Percentiles rank a stretch among this genome's conserved stretches.
These are phyloP conservation scores for Neonectria hederae DNA, from an alignment of 2,329 filamentous ascomycete species.

Conservation along the genomic window DNA sequence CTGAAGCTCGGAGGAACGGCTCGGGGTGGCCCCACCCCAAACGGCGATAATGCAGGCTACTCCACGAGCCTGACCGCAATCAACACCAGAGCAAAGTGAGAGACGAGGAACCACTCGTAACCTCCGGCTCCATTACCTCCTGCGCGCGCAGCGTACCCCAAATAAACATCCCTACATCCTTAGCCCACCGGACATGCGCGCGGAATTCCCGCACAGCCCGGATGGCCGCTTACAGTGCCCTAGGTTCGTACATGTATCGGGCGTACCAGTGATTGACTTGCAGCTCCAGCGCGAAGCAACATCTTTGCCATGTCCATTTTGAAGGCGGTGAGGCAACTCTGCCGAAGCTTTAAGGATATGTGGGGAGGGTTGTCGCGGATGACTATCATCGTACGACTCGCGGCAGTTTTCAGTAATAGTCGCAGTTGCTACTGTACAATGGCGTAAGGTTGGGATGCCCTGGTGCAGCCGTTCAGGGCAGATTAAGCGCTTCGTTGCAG, in stretches of 20 bases:
- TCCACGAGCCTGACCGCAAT: slow-evolving; percentile 3
- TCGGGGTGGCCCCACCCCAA: slow-evolving; percentile 2
- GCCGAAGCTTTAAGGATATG: background rate
- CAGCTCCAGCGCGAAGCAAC: background rate
- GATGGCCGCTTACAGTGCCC: background rate
- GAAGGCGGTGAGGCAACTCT: slow-evolving; percentile 7
- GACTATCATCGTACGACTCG: slow-evolving; percentile 18
- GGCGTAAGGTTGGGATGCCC: background rate
- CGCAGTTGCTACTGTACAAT: background rate
- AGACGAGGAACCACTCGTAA: background rate
- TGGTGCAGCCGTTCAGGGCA: background rate
- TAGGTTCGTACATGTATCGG: background rate
- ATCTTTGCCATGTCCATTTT: background rate
- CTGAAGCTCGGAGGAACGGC: slow-evolving; percentile 10
- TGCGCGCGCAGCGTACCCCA: background rate
- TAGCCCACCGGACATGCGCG: slow-evolving; percentile 2
- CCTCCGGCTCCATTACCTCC: background rate
- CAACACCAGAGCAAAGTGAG: background rate
- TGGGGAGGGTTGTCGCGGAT: background rate
- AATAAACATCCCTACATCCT: slow-evolving; percentile 6
- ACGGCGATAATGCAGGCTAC: slow-evolving; percentile 11
- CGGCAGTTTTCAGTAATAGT: slow-evolving; percentile 10
- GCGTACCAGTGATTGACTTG: slow-evolving; percentile 5
- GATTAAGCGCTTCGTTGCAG: slow-evolving; percentile 5
- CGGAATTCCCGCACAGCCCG: slow-evolving; percentile 12